Percentiles rank a stretch among this genome's conserved stretches.
Conservation (phyloP, 2,329 filamentous ascomycete genomes). For the Hysterium pulicare region DNA sequence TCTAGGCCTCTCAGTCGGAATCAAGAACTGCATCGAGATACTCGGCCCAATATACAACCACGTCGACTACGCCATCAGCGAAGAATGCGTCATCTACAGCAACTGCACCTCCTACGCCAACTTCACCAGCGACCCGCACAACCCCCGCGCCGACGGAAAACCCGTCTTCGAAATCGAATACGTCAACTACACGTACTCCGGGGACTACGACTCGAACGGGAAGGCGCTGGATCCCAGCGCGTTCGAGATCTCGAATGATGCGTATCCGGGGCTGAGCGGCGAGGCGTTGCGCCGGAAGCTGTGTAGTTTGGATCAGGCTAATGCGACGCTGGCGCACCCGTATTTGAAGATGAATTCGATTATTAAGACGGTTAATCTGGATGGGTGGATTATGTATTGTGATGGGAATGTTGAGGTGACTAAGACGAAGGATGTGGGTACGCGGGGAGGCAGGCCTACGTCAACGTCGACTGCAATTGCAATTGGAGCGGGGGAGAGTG, state of each 20-base stretch:
- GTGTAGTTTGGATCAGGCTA: neutral
- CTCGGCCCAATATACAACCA: neutral
- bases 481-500: too few relatives aligned
- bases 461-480: too few relatives aligned
- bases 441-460: too few relatives aligned
- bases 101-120: neutral
- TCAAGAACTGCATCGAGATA: constrained; percentile 10
- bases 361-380: neutral
- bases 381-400: neutral
- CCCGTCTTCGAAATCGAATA: neutral
- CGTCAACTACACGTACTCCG: neutral
- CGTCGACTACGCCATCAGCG: neutral
- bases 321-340: neutral
- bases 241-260: constrained; percentile 20
- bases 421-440: neutral
- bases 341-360: neutral
- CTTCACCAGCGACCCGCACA: neutral
- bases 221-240: neutral
- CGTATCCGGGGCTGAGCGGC: constrained; percentile 10
- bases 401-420: neutral
- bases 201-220: neutral
- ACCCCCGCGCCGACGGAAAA: neutral
- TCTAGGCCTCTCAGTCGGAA: constrained; percentile 20
- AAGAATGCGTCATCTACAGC: neutral
- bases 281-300: neutral